A percentile compares a stretch with the other conserved stretches of the same genome.
Conservation (phyloP, 2,329 filamentous ascomycete species). For the Penicillium occitanis region DNA sequence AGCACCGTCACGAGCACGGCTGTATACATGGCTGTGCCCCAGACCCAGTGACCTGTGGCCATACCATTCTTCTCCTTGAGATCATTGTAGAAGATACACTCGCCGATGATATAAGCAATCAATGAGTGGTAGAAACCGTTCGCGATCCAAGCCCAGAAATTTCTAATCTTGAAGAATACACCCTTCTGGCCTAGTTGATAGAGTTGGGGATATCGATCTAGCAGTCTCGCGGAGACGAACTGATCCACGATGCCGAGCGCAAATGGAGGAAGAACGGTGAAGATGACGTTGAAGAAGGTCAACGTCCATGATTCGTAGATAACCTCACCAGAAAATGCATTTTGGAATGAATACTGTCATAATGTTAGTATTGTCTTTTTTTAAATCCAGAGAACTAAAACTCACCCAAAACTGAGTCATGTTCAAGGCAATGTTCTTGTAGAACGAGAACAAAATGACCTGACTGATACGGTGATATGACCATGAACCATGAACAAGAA, state of each 20-base stretch:
- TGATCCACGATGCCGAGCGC: slow-evolving; percentile 97
- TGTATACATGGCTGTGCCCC: slow-evolving; percentile 93
- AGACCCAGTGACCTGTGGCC: slow-evolving; percentile 92
- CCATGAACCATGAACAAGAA: slow-evolving; percentile 95
- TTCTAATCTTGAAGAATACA: slow-evolving; percentile 87
- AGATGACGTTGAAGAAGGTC: slow-evolving; percentile 99
- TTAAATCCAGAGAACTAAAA: slow-evolving; percentile 22
- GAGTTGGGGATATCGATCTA: slow-evolving; percentile 94
- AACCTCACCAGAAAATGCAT: slow-evolving; percentile 94
- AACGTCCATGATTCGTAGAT: slow-evolving; percentile 99
- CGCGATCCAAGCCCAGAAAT: slow-evolving; percentile 87
- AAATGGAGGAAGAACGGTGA: slow-evolving; percentile 89
- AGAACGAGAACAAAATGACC: slow-evolving; percentile 97
- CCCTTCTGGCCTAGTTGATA: slow-evolving; percentile 93
- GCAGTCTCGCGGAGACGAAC: slow-evolving; percentile 87
- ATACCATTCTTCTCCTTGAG: slow-evolving; percentile 75
- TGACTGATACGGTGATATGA: slow-evolving; percentile 96
- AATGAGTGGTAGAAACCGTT: slow-evolving; percentile 97
- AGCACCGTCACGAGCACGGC: slow-evolving; percentile 90
- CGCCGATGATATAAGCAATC: slow-evolving; percentile 80
- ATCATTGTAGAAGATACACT: slow-evolving; percentile 80
- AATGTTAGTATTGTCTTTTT: slow-evolving; percentile 29
- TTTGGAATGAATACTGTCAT: slow-evolving; percentile 87
- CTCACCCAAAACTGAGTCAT: slow-evolving; percentile 99
- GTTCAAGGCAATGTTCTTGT: slow-evolving; percentile 98